Conservation (phyloP, 169 alveolate species). For the Plasmodium chabaudi region DNA sequence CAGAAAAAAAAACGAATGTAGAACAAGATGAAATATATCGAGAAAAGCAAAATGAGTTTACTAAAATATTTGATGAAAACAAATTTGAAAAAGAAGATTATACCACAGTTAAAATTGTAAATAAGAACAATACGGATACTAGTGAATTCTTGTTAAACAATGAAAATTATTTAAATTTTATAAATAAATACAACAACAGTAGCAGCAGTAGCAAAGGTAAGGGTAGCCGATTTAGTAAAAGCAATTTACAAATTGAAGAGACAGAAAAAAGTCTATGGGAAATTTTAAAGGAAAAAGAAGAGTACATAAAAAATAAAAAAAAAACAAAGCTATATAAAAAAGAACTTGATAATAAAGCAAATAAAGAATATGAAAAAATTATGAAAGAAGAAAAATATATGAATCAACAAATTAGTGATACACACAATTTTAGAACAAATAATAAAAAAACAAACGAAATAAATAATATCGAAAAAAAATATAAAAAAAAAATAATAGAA, state of each 20-base stretch:
- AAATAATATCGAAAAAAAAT: background rate
- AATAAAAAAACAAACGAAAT: background rate
- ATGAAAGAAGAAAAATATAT: constrained; percentile 53
- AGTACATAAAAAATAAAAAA: constrained; percentile 34
- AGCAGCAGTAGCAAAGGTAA: background rate
- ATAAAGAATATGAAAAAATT: constrained; percentile 50
- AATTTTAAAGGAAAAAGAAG: constrained; percentile 70
- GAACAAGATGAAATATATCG: constrained; percentile 5
- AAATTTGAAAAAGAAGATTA: constrained; percentile 22
- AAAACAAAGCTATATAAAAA: constrained; percentile 38
- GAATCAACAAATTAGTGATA: background rate
- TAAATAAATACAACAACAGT: constrained; percentile 15
- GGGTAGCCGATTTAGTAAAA: constrained; percentile 21
- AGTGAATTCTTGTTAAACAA: constrained; percentile 24
- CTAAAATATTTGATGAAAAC: constrained; percentile 23
- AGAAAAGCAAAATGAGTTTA: constrained; percentile 43
- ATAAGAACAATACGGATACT: constrained; percentile 1
- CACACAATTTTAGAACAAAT: background rate
- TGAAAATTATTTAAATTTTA: constrained; percentile 28
- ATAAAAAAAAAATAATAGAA: background rate
- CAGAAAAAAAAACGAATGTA: no score
- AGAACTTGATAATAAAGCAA: constrained; percentile 29
- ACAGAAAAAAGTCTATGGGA: constrained; percentile 65
- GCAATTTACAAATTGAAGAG: background rate
- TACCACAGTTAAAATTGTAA: constrained; percentile 36